Evolutionary conservation across 2,329 filamentous ascomycete genomes (phyloP), one percentile per base, ranked within the genome.

Genomic region (Xylaria sp.): DNA sequence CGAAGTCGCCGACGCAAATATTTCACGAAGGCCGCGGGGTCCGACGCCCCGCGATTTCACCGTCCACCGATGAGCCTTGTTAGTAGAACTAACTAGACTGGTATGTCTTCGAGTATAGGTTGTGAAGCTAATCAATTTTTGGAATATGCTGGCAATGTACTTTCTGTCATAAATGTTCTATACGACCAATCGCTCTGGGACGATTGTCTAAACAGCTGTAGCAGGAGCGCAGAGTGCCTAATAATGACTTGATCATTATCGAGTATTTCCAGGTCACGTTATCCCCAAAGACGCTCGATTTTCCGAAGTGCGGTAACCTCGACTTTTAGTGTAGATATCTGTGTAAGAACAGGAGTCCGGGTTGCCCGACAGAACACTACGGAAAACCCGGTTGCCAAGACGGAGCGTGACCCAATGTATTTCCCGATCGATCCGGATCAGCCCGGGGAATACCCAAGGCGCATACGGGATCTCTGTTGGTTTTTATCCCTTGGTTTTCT

Each of bases 361-460:
- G 23, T 8, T 55, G 28, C 57, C 18, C 15, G 5, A 20, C 34
- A 60, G 18, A 46, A 1, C 13, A 55, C n/a, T 46, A n/a, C 34
- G 28, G 28, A 25, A 50, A 57, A 57, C 18, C 34, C 53, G 43
- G 41, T 8, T 32, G 61, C 61, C 61, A 63, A 63, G 61, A 50
- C 61, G 61, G 61, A 58, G 10, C 5, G 23, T 25, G 1, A 15
- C 20, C 60, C 52, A 23, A 23, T 63, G 15, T 39, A 52, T 13
- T 5, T 23, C 13, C 60, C 60, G 41, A 48, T 56, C 50, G 32
- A 41, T 10, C 32, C 41, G 18, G 34, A 57, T 34, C 28, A 36
- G n/a, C 41, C 34, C 12, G 53, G 30, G 20, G 52, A 15, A 7
- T 32, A 39, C 8, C 23, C 30, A 3, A 28, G 23, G 50, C 13